Evolutionary conservation across 106 monocot species (phyloP).

Genomic region (Dendrobium catenatum): DNA sequence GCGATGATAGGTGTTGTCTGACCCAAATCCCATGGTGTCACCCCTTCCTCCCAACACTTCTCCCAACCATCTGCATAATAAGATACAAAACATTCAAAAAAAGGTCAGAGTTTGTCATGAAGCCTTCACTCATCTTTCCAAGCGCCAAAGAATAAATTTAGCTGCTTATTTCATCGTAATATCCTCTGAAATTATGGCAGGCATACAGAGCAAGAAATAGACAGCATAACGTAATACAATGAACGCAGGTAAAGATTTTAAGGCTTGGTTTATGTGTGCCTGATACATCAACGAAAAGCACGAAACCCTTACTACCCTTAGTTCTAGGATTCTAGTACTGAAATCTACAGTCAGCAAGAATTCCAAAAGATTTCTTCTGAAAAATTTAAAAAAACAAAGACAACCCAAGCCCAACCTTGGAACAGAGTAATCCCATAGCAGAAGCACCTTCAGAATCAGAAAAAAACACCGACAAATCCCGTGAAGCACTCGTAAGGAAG

Average conservation of each 20-base stretch:
- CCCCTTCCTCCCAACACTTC: constrained; percentile 60
- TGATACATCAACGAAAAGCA: too few species aligned
- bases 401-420: background rate
- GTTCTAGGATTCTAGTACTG: too few species aligned
- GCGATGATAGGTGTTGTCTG: constrained; percentile 50
- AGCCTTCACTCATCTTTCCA: background rate
- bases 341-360: too few species aligned
- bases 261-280: too few species aligned
- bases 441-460: background rate
- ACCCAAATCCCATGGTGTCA: constrained; percentile 82
- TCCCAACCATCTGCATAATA: constrained; percentile 58
- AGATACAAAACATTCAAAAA: background rate
- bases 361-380: background rate
- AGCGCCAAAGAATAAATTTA: too few species aligned
- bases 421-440: background rate
- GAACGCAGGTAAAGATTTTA: too few species aligned
- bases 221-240: too few species aligned
- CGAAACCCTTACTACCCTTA: too few species aligned
- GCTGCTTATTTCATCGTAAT: too few species aligned
- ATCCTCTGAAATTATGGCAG: background rate
- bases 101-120: background rate
- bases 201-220: background rate
- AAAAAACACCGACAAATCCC: background rate
- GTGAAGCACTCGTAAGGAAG: background rate
- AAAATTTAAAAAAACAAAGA: background rate